phyloP scores from a whole-genome alignment of 106 monocot species.

The Vanilla planifolia region DNA sequence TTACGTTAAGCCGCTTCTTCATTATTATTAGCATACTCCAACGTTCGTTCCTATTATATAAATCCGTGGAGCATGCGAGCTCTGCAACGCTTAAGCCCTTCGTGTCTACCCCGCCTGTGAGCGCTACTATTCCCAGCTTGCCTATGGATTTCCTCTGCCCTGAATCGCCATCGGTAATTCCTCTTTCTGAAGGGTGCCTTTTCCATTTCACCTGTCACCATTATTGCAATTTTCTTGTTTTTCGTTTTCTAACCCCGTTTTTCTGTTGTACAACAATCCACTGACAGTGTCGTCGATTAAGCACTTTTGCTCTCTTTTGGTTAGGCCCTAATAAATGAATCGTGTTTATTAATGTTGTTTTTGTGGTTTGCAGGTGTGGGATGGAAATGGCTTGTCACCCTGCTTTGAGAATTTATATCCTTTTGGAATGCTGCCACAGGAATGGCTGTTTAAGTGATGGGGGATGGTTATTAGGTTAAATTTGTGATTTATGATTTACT shows the following conservation, averaged over 20 bases:
- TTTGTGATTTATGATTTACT: neutral
- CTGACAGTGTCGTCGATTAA: too few species aligned
- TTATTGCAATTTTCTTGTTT: neutral
- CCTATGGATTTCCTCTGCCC: constrained; percentile 9
- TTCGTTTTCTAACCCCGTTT: neutral
- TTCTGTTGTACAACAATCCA: neutral
- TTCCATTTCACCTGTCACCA: too few species aligned
- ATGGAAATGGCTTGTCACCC: constrained; percentile 1
- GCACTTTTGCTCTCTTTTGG: neutral
- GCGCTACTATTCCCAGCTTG: neutral
- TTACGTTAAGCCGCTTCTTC: too few species aligned
- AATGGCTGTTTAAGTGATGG: neutral
- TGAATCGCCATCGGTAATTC: neutral
- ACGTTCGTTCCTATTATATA: too few species aligned
- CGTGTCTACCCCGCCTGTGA: too few species aligned
- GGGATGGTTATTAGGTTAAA: neutral
- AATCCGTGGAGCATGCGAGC: too few species aligned
- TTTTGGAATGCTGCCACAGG: neutral
- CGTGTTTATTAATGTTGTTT: neutral
- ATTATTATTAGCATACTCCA: too few species aligned
- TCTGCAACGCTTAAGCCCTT: too few species aligned
- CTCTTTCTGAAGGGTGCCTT: too few species aligned
- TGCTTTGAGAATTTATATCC: constrained; percentile 12
- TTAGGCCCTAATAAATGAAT: too few species aligned
- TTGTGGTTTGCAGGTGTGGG: constrained; percentile 9